These are phyloP conservation scores for Paracorniculantispora psalliotae DNA, from an alignment of 2,329 filamentous ascomycete species.

Conservation along the genomic window DNA sequence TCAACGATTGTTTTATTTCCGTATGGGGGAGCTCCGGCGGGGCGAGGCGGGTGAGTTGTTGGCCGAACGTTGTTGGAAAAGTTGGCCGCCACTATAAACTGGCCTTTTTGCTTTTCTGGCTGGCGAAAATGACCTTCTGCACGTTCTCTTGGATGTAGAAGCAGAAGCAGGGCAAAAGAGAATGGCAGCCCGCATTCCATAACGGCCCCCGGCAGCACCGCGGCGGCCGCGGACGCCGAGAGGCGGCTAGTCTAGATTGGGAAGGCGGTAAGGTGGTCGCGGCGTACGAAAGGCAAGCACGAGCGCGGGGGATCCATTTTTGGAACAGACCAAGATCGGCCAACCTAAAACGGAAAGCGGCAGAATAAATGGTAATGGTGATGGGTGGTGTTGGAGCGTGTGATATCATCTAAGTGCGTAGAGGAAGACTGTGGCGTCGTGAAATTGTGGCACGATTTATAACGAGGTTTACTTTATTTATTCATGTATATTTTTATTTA, in stretches of 20 bases:
- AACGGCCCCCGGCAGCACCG: slow-evolving; percentile 4
- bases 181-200: neutral
- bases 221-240: slow-evolving; percentile 11
- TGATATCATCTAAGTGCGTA: no score
- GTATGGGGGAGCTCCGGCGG: neutral
- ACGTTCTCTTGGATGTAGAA: neutral
- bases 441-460: no score
- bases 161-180: neutral
- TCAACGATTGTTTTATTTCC: neutral
- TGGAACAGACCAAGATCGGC: neutral
- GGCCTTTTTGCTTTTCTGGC: neutral
- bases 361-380: no score
- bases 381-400: no score
- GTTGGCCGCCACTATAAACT: neutral
- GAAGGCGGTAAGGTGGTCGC: no score
- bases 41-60: neutral
- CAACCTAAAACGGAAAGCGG: neutral
- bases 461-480: no score
- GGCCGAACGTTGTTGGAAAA: neutral
- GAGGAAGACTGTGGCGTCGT: no score
- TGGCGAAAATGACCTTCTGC: no score
- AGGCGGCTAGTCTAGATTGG: neutral
- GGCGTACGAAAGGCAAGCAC: no score
- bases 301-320: neutral
- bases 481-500: no score